Evolutionary conservation across 805 yeast genomes (phyloP).

Genomic region (Kodamaea nitidulidarum): DNA sequence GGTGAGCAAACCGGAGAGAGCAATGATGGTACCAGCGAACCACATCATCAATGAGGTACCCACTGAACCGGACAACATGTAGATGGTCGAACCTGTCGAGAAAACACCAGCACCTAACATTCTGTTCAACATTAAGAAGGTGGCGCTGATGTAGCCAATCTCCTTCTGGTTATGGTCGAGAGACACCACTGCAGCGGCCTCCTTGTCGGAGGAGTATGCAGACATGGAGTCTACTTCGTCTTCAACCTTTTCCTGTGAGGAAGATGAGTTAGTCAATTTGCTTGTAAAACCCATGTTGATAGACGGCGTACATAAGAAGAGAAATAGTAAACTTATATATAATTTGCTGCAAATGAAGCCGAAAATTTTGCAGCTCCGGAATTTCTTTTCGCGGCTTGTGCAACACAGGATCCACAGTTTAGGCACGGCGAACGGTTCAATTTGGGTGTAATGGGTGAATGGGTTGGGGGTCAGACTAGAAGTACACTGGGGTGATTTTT

Average conservation of each 20-base stretch:
- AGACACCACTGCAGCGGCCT: slow-evolving; percentile 27
- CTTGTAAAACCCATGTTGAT: slow-evolving; percentile 11
- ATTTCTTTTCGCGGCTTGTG: neutral
- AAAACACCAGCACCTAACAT: slow-evolving; percentile 77
- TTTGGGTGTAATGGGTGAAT: no score
- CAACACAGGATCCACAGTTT: slow-evolving; percentile 1
- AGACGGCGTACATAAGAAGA: no score
- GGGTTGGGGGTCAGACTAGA: no score
- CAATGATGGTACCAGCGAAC: slow-evolving; percentile 70
- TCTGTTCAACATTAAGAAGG: slow-evolving; percentile 55
- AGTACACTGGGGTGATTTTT: no score
- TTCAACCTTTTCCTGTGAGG: slow-evolving; percentile 5
- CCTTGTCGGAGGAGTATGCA: slow-evolving; percentile 15
- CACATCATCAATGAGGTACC: slow-evolving; percentile 70
- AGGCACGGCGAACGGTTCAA: neutral
- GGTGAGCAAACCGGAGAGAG: slow-evolving; percentile 52
- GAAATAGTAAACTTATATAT: neutral
- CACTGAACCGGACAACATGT: slow-evolving; percentile 58
- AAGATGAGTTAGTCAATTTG: slow-evolving; percentile 8
- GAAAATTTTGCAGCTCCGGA: slow-evolving; percentile 4
- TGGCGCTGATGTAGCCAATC: slow-evolving; percentile 43
- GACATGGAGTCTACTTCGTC: slow-evolving; percentile 7
- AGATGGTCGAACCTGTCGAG: slow-evolving; percentile 63
- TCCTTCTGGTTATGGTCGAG: slow-evolving; percentile 42
- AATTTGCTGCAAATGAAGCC: neutral